These are phyloP conservation scores for Salvia sclarea DNA, from an alignment of 305 asterid species.

Conservation along the genomic window DNA sequence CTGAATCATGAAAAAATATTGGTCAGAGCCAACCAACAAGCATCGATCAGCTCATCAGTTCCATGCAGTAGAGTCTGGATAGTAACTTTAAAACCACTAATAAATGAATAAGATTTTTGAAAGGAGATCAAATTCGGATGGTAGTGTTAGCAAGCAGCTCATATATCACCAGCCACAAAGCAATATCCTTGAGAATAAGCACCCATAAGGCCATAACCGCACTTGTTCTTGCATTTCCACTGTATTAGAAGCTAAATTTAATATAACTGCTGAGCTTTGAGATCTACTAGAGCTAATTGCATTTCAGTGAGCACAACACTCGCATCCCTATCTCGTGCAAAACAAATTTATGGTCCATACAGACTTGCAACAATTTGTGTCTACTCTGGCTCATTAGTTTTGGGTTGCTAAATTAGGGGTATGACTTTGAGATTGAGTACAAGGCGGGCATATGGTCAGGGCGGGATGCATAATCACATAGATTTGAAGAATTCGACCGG, in stretches of 20 bases:
- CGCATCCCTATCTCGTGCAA: too few relatives aligned
- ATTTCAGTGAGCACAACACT: background rate
- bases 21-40: constrained; percentile 22
- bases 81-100: background rate
- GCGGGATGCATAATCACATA: too few relatives aligned
- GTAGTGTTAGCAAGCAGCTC: background rate
- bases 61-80: background rate
- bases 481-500: too few relatives aligned
- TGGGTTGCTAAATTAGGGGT: too few relatives aligned
- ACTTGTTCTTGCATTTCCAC: background rate
- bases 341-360: too few relatives aligned
- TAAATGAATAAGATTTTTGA: background rate
- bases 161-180: background rate
- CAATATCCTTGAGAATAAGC: background rate
- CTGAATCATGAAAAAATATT: constrained; percentile 44
- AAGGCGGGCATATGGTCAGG: too few relatives aligned
- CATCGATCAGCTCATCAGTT: background rate
- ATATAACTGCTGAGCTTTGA: background rate
- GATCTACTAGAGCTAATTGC: background rate
- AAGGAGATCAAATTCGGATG: background rate
- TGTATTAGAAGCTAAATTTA: background rate
- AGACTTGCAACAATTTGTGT: too few relatives aligned
- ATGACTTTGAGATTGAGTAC: too few relatives aligned
- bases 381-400: too few relatives aligned
- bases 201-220: background rate